phyloP scores from a whole-genome alignment of 768 basidiomycete species.

The Polyporus arcularius region DNA sequence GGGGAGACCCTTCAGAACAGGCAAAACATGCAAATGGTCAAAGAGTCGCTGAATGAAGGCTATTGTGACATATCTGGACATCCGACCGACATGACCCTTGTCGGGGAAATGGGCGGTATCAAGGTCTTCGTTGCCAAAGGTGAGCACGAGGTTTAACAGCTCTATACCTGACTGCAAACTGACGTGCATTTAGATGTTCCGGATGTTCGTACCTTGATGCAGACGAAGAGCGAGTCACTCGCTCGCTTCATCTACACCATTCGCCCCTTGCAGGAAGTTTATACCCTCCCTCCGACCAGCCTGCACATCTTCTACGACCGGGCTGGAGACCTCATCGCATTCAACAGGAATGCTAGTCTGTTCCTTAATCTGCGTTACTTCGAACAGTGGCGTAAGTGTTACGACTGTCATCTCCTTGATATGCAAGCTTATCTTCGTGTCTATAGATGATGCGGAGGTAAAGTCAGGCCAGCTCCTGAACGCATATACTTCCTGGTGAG shows the following conservation, averaged over 20 bases:
- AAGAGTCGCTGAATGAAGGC: constrained; percentile 75
- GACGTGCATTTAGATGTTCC: constrained; percentile 52
- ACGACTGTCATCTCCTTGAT: not conserved
- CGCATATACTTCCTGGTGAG: constrained; percentile 82
- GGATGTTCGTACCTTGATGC: constrained; percentile 49
- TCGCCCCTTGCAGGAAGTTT: constrained; percentile 65
- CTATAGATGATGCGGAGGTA: constrained; percentile 73
- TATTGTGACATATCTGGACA: constrained; percentile 80
- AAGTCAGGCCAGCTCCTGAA: constrained; percentile 48
- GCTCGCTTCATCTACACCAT: constrained; percentile 76
- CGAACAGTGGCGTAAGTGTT: constrained; percentile 78
- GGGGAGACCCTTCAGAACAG: constrained; percentile 61
- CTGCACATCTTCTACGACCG: constrained; percentile 88
- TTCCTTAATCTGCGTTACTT: constrained; percentile 89
- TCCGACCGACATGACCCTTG: constrained; percentile 55
- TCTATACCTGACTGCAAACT: not conserved
- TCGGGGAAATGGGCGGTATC: constrained; percentile 64
- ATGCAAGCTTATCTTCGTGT: not conserved
- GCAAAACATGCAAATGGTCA: constrained; percentile 69
- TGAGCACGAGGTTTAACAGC: constrained; percentile 25
- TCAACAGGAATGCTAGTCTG: constrained; percentile 86
- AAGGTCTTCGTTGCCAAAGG: constrained; percentile 68
- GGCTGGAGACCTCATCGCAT: constrained; percentile 83
- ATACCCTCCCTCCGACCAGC: constrained; percentile 69
- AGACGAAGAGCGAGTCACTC: constrained; percentile 54